These are phyloP conservation scores for Neurospora sp. DNA, from an alignment of 495 filamentous ascomycete genomes.

Conservation along the genomic window DNA sequence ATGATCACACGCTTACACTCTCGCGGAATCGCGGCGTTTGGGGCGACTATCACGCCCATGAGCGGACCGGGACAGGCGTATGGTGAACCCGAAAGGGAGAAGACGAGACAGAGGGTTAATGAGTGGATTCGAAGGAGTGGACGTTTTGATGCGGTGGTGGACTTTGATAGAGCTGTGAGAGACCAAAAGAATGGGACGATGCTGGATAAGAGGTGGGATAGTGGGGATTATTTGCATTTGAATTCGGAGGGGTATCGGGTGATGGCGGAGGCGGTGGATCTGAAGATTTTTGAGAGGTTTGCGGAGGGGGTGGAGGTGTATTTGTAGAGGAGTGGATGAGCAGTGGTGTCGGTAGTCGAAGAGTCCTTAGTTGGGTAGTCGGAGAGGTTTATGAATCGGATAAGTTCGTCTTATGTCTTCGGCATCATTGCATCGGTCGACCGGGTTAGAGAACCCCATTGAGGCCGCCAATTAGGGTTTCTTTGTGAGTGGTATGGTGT, in stretches of 20 bases:
- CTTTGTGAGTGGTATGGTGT: not conserved
- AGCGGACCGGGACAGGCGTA: conserved; percentile 34
- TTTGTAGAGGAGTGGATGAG: conserved; percentile 2
- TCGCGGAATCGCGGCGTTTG: conserved; percentile 42
- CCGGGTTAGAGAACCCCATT: not conserved
- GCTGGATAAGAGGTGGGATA: conserved; percentile 40
- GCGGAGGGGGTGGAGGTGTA: conserved; percentile 10
- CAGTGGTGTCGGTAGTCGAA: not conserved
- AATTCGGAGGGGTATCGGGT: conserved; percentile 46
- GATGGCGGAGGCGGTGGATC: conserved; percentile 45
- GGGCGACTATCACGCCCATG: conserved; percentile 57
- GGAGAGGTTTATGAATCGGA: not conserved
- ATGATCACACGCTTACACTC: conserved; percentile 43
- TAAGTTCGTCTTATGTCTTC: not conserved
- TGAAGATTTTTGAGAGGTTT: conserved; percentile 36
- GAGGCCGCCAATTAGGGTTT: not conserved
- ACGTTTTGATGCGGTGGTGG: conserved; percentile 51
- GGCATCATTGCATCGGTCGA: not conserved
- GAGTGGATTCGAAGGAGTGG: conserved; percentile 46
- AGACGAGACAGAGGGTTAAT: conserved; percentile 47
- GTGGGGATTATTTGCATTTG: conserved; percentile 56
- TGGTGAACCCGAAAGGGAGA: conserved; percentile 37
- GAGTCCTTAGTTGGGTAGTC: not conserved
- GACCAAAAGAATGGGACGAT: conserved; percentile 33
- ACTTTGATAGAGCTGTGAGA: conserved; percentile 48